Percentiles rank a stretch among this genome's conserved stretches.
These are phyloP conservation scores for Cercospora zeae-maydis DNA, from an alignment of 2,329 filamentous ascomycete genomes.

Conservation along the genomic window DNA sequence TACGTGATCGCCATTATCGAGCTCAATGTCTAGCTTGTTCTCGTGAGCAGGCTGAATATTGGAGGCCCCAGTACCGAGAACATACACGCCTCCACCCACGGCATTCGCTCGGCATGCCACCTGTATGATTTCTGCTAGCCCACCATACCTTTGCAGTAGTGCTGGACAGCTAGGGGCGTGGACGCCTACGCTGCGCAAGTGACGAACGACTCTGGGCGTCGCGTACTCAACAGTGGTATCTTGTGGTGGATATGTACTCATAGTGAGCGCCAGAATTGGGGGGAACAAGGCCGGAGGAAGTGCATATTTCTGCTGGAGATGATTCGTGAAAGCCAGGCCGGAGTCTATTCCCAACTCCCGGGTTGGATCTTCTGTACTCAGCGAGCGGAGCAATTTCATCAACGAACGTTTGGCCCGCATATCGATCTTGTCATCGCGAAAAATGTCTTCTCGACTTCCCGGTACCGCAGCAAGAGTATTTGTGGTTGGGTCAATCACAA, in stretches of 20 bases:
- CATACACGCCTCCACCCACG: constrained; percentile 87
- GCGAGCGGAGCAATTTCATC: constrained; percentile 93
- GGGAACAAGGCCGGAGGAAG: constrained; percentile 63
- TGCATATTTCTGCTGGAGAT: constrained; percentile 54
- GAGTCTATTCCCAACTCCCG: constrained; percentile 59
- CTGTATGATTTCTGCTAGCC: constrained; percentile 82
- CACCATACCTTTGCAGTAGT: constrained; percentile 89
- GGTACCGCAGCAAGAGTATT: constrained; percentile 59
- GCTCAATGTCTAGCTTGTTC: constrained; percentile 22
- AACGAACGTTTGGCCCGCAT: constrained; percentile 77
- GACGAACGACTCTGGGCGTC: constrained; percentile 68
- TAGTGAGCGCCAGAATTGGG: constrained; percentile 65
- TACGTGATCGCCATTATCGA: constrained; percentile 34
- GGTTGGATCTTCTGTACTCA: constrained; percentile 62
- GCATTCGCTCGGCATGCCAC: constrained; percentile 86
- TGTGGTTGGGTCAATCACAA: constrained; percentile 56
- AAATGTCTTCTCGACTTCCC: constrained; percentile 87
- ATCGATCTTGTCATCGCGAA: constrained; percentile 71
- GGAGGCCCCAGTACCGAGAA: constrained; percentile 68
- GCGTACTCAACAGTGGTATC: constrained; percentile 63
- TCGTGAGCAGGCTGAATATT: constrained; percentile 24
- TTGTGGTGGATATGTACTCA: constrained; percentile 60
- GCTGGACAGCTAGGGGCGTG: constrained; percentile 88
- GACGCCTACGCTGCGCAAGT: constrained; percentile 79
- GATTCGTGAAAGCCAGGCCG: constrained; percentile 54